These are phyloP conservation scores for Durotheca rogersii DNA, from an alignment of 495 filamentous ascomycete species.

Conservation along the genomic window DNA sequence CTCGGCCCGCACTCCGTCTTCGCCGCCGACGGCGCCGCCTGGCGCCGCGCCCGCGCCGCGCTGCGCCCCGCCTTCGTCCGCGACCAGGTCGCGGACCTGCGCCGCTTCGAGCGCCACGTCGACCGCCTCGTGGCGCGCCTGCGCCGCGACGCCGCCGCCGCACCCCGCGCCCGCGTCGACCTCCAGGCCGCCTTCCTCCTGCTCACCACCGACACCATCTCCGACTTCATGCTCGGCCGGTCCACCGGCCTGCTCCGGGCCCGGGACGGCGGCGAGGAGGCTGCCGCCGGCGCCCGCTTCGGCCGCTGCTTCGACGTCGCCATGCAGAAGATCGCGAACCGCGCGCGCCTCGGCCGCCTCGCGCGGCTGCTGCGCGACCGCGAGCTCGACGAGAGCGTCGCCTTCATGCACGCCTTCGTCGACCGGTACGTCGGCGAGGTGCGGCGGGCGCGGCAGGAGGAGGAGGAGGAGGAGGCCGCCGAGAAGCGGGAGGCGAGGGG, in stretches of 20 bases:
- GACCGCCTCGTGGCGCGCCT: slow-evolving; percentile 51
- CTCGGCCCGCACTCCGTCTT: slow-evolving; percentile 59
- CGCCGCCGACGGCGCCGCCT: slow-evolving; percentile 65
- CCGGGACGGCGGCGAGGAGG: slow-evolving; percentile 29
- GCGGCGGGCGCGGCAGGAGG: slow-evolving; percentile 16
- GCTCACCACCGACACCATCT: slow-evolving; percentile 66
- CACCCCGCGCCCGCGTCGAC: slow-evolving; percentile 55
- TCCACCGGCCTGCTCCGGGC: slow-evolving; percentile 42
- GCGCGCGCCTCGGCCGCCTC: slow-evolving; percentile 55
- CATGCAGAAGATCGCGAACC: slow-evolving; percentile 41
- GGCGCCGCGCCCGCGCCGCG: slow-evolving; percentile 55
- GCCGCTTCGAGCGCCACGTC: slow-evolving; percentile 60
- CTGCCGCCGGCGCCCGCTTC: slow-evolving; percentile 39
- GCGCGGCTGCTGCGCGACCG: slow-evolving; percentile 52
- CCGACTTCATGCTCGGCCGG: slow-evolving; percentile 62
- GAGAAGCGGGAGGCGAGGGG: background rate
- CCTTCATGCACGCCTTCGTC: slow-evolving; percentile 45
- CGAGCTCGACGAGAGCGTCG: slow-evolving; percentile 45
- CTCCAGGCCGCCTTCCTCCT: slow-evolving; percentile 61
- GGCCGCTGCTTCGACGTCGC: slow-evolving; percentile 43
- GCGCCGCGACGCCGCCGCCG: slow-evolving; percentile 39
- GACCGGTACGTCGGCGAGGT: slow-evolving; percentile 44
- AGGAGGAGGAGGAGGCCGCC: slow-evolving; percentile 5
- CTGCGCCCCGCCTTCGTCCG: slow-evolving; percentile 51
- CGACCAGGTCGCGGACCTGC: slow-evolving; percentile 52